Evolutionary conservation across 2,329 filamentous ascomycete genomes (phyloP).

Genomic region (Penicillium nordicum): DNA sequence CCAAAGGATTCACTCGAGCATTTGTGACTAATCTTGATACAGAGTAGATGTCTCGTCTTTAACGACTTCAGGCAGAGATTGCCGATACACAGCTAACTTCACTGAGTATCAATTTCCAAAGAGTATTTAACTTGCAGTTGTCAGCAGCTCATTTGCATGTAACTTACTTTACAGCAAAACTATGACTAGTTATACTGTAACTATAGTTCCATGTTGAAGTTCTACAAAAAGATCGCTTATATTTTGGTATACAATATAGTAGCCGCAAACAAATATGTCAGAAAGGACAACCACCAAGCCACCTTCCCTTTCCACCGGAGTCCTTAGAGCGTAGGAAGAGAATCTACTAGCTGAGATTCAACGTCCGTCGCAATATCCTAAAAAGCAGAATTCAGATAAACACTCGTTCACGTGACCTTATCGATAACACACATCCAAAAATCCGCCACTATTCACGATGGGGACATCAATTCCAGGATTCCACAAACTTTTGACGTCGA

Average conservation of each 20-base stretch:
- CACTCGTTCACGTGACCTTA: slow-evolving; percentile 19
- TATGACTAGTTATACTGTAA: not conserved
- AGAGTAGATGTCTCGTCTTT: not conserved
- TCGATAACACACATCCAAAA: slow-evolving; percentile 24
- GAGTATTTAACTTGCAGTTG: not conserved
- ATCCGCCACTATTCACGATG: slow-evolving; percentile 21
- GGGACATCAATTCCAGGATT: slow-evolving; percentile 8
- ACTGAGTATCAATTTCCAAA: too few species aligned
- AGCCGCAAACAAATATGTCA: not conserved
- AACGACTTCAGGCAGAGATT: not conserved
- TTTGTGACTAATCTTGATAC: not conserved
- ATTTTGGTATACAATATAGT: not conserved
- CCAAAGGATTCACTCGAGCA: too few species aligned
- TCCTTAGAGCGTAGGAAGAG: too few species aligned
- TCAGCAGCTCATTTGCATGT: too few species aligned
- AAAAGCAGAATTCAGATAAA: not conserved
- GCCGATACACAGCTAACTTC: not conserved
- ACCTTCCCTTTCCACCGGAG: not conserved
- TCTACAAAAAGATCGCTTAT: not conserved
- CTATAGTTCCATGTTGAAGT: not conserved
- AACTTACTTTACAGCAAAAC: not conserved
- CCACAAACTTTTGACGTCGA: not conserved
- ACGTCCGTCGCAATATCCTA: not conserved
- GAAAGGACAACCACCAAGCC: not conserved
- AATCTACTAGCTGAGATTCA: not conserved